A percentile compares a stretch with the other conserved stretches of the same genome.
phyloP scores from a whole-genome alignment of 1,284 basidiomycete genomes.

The Hymenochaete sp. region DNA sequence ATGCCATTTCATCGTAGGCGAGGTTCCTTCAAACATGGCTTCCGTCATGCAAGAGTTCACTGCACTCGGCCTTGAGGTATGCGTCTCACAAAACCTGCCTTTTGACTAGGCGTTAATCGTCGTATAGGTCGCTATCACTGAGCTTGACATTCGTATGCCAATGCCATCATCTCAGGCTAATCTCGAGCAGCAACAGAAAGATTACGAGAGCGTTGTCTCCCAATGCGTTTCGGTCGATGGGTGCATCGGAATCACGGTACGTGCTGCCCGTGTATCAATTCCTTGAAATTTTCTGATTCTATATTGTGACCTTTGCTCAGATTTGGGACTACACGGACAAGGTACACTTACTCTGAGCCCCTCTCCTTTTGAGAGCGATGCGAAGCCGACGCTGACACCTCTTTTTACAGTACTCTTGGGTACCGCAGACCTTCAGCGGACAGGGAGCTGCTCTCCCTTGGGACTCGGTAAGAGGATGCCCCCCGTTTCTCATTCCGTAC shows the following conservation, averaged over 20 bases:
- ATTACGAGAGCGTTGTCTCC: constrained; percentile 37
- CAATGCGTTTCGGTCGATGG: constrained; percentile 35
- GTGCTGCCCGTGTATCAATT: too few relatives aligned
- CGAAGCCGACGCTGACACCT: background rate
- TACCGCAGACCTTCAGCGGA: constrained; percentile 21
- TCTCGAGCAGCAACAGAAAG: constrained; percentile 40
- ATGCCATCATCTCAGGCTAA: constrained; percentile 38
- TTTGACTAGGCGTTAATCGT: background rate
- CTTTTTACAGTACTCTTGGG: constrained; percentile 20
- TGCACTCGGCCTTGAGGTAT: constrained; percentile 42
- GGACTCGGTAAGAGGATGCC: constrained; percentile 18
- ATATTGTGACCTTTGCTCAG: too few relatives aligned
- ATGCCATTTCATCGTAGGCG: constrained; percentile 43
- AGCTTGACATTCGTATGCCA: constrained; percentile 46
- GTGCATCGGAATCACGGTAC: constrained; percentile 41
- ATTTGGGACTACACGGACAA: constrained; percentile 47
- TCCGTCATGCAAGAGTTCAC: constrained; percentile 38
- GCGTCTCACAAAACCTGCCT: background rate
- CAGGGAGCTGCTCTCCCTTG: constrained; percentile 23
- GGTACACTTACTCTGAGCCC: constrained; percentile 3
- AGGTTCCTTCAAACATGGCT: constrained; percentile 32
- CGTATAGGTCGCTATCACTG: constrained; percentile 35
- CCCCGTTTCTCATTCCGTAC: background rate
- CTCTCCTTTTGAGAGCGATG: background rate
- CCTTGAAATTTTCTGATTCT: too few relatives aligned